phyloP scores from a whole-genome alignment of 2,329 filamentous ascomycete genomes.

The Apiospora koreana region DNA sequence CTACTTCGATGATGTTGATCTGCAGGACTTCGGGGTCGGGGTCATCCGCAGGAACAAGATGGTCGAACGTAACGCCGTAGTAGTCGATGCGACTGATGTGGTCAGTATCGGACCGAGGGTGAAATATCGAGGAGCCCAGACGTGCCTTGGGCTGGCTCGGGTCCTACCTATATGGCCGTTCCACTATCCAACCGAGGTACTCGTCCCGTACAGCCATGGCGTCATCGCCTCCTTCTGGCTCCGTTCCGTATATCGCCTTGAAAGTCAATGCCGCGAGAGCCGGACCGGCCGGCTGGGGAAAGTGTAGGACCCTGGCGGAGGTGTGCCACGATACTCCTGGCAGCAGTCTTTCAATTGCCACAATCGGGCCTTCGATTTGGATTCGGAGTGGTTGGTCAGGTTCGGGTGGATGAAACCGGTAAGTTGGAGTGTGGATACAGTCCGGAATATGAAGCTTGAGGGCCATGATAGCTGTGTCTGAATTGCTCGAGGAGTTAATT shows the following conservation, averaged over 20 bases:
- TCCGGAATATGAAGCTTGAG: conserved; percentile 18
- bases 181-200: conserved; percentile 16
- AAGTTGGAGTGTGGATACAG: conserved; percentile 18
- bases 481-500: too few relatives aligned
- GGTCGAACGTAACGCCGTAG: conserved; percentile 43
- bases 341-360: conserved; percentile 20
- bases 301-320: not conserved
- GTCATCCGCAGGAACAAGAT: conserved; percentile 37
- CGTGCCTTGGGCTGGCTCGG: too few relatives aligned
- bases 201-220: conserved; percentile 16
- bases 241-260: conserved; percentile 14
- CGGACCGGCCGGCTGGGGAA: conserved; percentile 15
- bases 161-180: not conserved
- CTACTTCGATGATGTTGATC: conserved; percentile 44
- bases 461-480: too few relatives aligned
- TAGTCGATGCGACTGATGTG: conserved; percentile 32
- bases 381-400: conserved; percentile 18
- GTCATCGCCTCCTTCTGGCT: conserved; percentile 11
- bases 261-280: conserved; percentile 20
- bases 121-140: too few relatives aligned
- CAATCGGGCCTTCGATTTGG: conserved; percentile 21
- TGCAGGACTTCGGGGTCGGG: conserved; percentile 40
- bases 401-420: conserved; percentile 16
- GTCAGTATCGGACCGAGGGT: not conserved
- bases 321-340: conserved; percentile 18